Conservation (phyloP, 148 eudicot genomes). For the Rhododendron kiyosumense region DNA sequence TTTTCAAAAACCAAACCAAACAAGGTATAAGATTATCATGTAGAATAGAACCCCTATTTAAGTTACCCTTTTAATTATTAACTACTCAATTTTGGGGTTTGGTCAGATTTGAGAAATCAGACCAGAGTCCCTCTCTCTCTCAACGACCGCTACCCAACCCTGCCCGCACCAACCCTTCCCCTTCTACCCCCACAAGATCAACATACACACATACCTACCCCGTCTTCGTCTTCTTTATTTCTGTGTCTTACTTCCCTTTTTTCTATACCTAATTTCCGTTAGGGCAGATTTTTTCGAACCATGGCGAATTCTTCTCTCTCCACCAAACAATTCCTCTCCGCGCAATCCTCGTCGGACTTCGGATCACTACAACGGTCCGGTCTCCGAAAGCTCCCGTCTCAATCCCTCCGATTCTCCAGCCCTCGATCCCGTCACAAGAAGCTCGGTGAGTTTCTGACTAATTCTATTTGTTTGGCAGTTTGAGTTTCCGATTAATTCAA, state of each 20-base stretch:
- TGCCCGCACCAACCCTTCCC: not conserved
- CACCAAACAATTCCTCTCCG: conserved; percentile 55
- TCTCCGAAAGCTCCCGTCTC: conserved; percentile 33
- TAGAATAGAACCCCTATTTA: too few relatives aligned
- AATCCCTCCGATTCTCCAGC: conserved; percentile 34
- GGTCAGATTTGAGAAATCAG: not conserved
- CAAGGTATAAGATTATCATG: too few relatives aligned
- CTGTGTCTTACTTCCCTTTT: not conserved
- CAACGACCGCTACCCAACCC: not conserved
- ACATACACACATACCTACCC: not conserved
- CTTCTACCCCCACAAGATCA: not conserved
- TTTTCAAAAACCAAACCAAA: too few relatives aligned
- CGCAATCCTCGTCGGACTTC: conserved; percentile 24
- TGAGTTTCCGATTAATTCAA: not conserved
- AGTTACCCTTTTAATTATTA: too few relatives aligned
- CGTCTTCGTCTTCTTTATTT: not conserved
- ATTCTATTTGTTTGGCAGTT: not conserved
- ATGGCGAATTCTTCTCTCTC: conserved; percentile 60
- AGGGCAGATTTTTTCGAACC: not conserved
- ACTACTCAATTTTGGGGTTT: not conserved
- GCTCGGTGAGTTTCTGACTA: conserved; percentile 34
- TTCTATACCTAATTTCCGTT: not conserved
- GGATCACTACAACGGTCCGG: conserved; percentile 38
- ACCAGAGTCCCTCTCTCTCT: not conserved
- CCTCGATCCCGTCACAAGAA: conserved; percentile 34